These are phyloP conservation scores for Penicillium atrosanguineum DNA, from an alignment of 495 filamentous ascomycete genomes.

Conservation along the genomic window DNA sequence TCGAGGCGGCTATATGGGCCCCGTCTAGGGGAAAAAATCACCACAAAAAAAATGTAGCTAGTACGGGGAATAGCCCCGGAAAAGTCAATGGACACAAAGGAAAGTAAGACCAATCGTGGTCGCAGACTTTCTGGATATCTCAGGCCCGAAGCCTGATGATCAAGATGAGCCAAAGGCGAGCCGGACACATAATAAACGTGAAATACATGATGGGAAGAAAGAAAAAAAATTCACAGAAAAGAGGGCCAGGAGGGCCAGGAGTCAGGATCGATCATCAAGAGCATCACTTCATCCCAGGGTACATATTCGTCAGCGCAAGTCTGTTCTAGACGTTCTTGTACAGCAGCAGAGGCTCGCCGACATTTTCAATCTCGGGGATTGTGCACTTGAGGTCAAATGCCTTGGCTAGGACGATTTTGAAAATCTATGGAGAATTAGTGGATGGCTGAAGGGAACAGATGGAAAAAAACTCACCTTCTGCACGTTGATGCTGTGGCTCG, in stretches of 20 bases:
- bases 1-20: conserved; percentile 16
- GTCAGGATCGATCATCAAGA: conserved; percentile 36
- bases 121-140: background rate
- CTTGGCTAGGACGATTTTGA: conserved; percentile 98
- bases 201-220: conserved; percentile 24
- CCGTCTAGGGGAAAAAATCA: conserved; percentile 21
- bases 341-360: conserved; percentile 92
- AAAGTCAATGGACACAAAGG: conserved; percentile 11
- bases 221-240: conserved; percentile 20
- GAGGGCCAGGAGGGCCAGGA: conserved; percentile 21
- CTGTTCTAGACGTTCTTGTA: conserved; percentile 70
- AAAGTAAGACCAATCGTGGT: background rate
- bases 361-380: conserved; percentile 96
- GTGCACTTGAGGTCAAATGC: conserved; percentile 99
- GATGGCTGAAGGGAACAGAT: background rate
- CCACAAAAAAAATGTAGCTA: conserved; percentile 20
- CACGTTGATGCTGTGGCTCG: conserved; percentile 98
- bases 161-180: background rate
- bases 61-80: conserved; percentile 5
- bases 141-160: background rate
- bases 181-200: conserved; percentile 18
- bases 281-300: conserved; percentile 42
- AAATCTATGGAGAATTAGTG: conserved; percentile 63
- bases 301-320: conserved; percentile 34
- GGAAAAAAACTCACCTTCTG: conserved; percentile 70